These are phyloP conservation scores for Neurospora sp. DNA, from an alignment of 495 filamentous ascomycete species.

Conservation along the genomic window DNA sequence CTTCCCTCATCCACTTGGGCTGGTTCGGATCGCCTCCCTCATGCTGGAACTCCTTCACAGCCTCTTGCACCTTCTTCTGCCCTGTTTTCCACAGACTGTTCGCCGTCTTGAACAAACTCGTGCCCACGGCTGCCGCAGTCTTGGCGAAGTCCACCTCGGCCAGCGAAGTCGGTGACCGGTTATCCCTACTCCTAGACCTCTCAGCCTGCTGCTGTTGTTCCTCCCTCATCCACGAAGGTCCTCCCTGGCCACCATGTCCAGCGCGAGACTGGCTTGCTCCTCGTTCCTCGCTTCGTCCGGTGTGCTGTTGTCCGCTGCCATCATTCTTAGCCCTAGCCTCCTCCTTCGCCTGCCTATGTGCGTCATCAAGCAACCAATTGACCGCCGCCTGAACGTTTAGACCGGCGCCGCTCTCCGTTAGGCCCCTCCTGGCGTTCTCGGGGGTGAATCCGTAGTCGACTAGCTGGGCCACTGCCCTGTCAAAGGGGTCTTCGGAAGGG, in stretches of 20 bases:
- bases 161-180: conserved; percentile 42
- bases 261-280: conserved; percentile 23
- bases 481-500: conserved; percentile 48
- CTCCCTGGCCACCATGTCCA: conserved; percentile 6
- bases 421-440: conserved; percentile 66
- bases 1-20: conserved; percentile 84
- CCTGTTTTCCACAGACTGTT: conserved; percentile 89
- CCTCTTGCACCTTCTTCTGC: conserved; percentile 90
- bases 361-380: conserved; percentile 81
- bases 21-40: conserved; percentile 63
- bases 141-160: conserved; percentile 71
- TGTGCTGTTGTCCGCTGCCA: conserved; percentile 13
- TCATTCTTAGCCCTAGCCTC: conserved; percentile 20
- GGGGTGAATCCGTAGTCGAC: conserved; percentile 92
- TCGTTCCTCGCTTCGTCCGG: conserved; percentile 14
- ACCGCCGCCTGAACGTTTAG: conserved; percentile 81
- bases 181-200: conserved; percentile 41
- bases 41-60: conserved; percentile 79
- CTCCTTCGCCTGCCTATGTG: conserved; percentile 63
- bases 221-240: conserved; percentile 29
- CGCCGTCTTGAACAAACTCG: conserved; percentile 82
- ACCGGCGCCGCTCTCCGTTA: conserved; percentile 69
- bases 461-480: conserved; percentile 77
- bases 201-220: conserved; percentile 16
- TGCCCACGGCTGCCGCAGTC: conserved; percentile 71